Evolutionary conservation across 169 alveolate genomes (phyloP), one percentile per base, ranked within the genome.

Genomic region (Eimeria tenella): DNA sequence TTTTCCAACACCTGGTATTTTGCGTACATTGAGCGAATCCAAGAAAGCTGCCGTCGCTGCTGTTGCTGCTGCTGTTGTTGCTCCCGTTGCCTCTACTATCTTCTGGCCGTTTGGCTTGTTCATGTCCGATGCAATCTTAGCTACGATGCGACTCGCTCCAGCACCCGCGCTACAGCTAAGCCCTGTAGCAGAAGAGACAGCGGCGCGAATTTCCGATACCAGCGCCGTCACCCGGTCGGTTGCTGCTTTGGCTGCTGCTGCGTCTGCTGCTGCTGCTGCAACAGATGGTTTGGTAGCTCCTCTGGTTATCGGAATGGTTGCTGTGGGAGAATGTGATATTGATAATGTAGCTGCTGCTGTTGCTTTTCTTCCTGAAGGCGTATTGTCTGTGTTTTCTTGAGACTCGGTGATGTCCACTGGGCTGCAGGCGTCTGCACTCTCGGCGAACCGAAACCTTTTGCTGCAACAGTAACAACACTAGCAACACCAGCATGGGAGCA

Each of bases 121-220:
- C 71, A 71, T 55, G 56, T 91, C 94, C 23, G 94, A 91, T 50
- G 91, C 88, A 50, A 91, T 75, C 82, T 91, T 91, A 2, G 94
- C 94, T 42, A 91, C 91, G 15, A 91, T 8, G 53, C 94, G 94
- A 42, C 89, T 71, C 25, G 94, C 31, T 9, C 70, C 94, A n/a
- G 86, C 86, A 62, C 94, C 94, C 11, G 94, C 94, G 49, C 94
- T 91, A 81, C 94, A 91, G 50, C 84, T 74, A 3, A 91, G 94
- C 63, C 94, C 81, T 3, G 94, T 71, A 4, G 82, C 83, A 25
- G 65, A 75, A 60, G 86, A 75, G 58, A 91, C 94, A 15, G 92
- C 91, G 56, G 71, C 86, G 17, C 94, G 94, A 75, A 91, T 91
- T 60, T 91, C 94, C 31, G 89, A 58, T 55, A 81, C 91, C 50